Evolutionary conservation across 75 land plant genomes (phyloP).

Genomic region (Ceratopteris richardii): DNA sequence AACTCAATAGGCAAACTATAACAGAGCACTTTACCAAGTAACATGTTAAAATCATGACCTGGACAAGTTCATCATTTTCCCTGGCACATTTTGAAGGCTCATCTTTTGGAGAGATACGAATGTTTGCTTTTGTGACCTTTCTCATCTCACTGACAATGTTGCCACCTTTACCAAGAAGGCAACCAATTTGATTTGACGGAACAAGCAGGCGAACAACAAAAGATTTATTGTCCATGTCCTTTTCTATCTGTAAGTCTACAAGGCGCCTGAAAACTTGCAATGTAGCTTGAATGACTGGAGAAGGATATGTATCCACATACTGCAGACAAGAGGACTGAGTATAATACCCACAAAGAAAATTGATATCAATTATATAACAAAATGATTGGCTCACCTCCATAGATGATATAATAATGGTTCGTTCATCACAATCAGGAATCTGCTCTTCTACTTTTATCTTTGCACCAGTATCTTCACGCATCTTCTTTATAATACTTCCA

Average conservation of each 20-base stretch:
- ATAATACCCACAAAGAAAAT: too few relatives aligned
- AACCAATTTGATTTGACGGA: constrained; percentile 55
- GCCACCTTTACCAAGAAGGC: constrained; percentile 49
- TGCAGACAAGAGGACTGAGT: constrained; percentile 9
- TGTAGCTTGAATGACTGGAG: constrained; percentile 78
- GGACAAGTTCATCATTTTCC: constrained; percentile 51
- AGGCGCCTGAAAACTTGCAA: constrained; percentile 32
- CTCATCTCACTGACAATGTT: constrained; percentile 50
- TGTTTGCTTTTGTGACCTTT: constrained; percentile 42
- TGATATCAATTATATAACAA: too few relatives aligned
- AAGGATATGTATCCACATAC: constrained; percentile 54
- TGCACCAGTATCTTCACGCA: constrained; percentile 67
- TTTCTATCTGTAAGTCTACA: not conserved
- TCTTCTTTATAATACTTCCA: constrained; percentile 43
- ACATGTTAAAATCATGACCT: too few relatives aligned
- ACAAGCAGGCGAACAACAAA: constrained; percentile 39
- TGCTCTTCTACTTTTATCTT: constrained; percentile 42
- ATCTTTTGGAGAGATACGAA: constrained; percentile 41
- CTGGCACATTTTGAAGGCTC: constrained; percentile 36
- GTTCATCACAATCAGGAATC: constrained; percentile 49
- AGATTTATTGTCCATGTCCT: constrained; percentile 5
- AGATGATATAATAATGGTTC: constrained; percentile 48
- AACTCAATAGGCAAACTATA: not conserved
- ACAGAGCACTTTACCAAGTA: too few relatives aligned
- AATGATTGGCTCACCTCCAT: constrained; percentile 28